Conservation (phyloP, 1,284 basidiomycete species). For the Ceraceosorus bombacis region DNA sequence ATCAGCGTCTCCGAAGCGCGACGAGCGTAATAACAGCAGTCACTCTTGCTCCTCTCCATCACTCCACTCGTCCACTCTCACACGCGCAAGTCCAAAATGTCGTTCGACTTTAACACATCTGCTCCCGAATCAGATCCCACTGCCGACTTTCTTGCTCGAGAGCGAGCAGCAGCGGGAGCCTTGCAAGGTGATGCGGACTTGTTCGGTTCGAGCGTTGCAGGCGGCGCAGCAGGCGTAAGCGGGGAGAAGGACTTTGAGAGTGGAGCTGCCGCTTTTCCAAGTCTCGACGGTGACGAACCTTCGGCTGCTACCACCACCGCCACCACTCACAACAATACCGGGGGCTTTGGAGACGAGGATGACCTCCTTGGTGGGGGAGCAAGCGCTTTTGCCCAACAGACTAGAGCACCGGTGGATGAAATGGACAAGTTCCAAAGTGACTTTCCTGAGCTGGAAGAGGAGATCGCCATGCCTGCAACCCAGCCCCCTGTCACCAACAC, state of each 20-base stretch:
- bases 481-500: neutral
- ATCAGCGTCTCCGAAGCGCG: too few species aligned
- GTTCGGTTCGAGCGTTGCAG: constrained; percentile 31
- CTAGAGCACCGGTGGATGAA: constrained; percentile 55
- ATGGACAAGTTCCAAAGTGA: constrained; percentile 82
- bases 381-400: constrained; percentile 13
- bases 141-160: constrained; percentile 45
- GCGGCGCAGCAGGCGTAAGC: constrained; percentile 8
- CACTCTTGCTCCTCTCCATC: too few species aligned
- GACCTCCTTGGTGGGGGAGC: constrained; percentile 9
- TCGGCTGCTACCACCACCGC: constrained; percentile 63
- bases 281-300: constrained; percentile 51
- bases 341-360: constrained; percentile 18
- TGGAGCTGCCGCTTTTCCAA: constrained; percentile 58
- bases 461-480: constrained; percentile 50
- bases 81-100: constrained; percentile 16
- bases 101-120: constrained; percentile 34
- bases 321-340: constrained; percentile 8
- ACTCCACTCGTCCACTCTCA: neutral
- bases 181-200: constrained; percentile 32
- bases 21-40: too few species aligned
- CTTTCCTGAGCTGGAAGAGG: constrained; percentile 74
- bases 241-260: constrained; percentile 34
- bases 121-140: constrained; percentile 34
- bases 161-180: constrained; percentile 40